phyloP scores from a whole-genome alignment of 768 basidiomycete genomes.

The Lactarius tabidus region DNA sequence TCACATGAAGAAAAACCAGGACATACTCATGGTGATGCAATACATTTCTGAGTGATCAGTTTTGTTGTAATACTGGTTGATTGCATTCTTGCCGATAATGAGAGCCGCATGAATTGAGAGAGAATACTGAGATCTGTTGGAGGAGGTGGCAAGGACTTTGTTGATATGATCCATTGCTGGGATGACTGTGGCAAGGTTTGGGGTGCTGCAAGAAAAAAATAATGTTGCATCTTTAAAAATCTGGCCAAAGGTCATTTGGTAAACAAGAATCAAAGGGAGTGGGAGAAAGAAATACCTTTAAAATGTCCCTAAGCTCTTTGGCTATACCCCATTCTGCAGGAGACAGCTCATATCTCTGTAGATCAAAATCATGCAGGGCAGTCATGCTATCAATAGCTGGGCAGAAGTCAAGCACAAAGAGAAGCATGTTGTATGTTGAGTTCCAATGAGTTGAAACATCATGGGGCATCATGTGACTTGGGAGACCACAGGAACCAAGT shows the following conservation, averaged over 20 bases:
- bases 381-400: constrained; percentile 14
- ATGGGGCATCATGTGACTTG: constrained; percentile 17
- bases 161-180: constrained; percentile 39
- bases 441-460: constrained; percentile 33
- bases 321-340: background rate
- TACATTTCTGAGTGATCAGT: constrained; percentile 30
- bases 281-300: background rate
- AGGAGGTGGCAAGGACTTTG: background rate
- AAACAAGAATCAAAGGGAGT: background rate
- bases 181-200: constrained; percentile 34
- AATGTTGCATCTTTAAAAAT: constrained; percentile 36
- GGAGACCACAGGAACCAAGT: background rate
- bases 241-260: constrained; percentile 22
- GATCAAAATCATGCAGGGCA: background rate
- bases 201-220: constrained; percentile 32
- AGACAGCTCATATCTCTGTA: constrained; percentile 19
- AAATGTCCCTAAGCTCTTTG: background rate
- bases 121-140: no score
- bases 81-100: constrained; percentile 22
- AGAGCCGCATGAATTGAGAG: constrained; percentile 10
- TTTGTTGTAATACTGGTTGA: constrained; percentile 31
- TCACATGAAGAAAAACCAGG: no score
- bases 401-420: constrained; percentile 23
- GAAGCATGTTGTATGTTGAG: constrained; percentile 18
- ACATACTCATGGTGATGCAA: constrained; percentile 31